Evolutionary conservation across 345 rosid genomes (phyloP), one percentile per base, ranked within the genome.

Genomic region (Melaleuca alternifolia): DNA sequence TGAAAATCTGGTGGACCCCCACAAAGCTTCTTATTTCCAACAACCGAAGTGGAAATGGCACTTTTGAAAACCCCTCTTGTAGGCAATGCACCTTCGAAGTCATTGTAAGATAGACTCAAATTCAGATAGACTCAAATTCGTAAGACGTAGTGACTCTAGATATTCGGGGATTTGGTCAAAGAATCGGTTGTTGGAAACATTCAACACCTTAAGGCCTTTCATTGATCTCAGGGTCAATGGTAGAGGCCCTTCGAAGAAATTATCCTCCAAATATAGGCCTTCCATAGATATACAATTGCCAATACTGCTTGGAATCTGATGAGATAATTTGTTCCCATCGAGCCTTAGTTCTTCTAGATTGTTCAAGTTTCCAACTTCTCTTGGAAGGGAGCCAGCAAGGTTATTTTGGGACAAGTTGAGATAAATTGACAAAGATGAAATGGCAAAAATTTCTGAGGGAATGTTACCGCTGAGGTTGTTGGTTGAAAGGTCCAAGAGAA

Each of bases 31-130:
- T n/a, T n/a, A n/a, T n/a, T n/a, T n/a, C n/a, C n/a, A n/a, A n/a
- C n/a, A n/a, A n/a, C n/a, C n/a, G n/a, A n/a, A n/a, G n/a, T n/a
- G n/a, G n/a, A n/a, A n/a, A n/a, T n/a, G n/a, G n/a, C n/a, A 61
- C 41, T 28, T 61, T 0, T 2, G 0, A 61, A 61, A 14, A 61
- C 5, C 28, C 75, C 75, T 61, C 21, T 0, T 0, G 1, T 28
- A 13, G 75, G 75, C 0, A 61, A 14, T 13, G 41, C 41, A 61
- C 75, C 75, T 21, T 28, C 75, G 3, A 61, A 61, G 28, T 61
- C 0, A 1, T 61, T 28, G 75, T 13, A 61, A 61, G 75, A 61
- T 3, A 61, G 41, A 41, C 75, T 28, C 2, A 61, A 2, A n/a
- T n/a, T n/a, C n/a, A n/a, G n/a, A n/a, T n/a, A n/a, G n/a, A n/a